Base-by-base conservation (phyloP, 148 eudicot species). In the Camellia granthamiana region DNA sequence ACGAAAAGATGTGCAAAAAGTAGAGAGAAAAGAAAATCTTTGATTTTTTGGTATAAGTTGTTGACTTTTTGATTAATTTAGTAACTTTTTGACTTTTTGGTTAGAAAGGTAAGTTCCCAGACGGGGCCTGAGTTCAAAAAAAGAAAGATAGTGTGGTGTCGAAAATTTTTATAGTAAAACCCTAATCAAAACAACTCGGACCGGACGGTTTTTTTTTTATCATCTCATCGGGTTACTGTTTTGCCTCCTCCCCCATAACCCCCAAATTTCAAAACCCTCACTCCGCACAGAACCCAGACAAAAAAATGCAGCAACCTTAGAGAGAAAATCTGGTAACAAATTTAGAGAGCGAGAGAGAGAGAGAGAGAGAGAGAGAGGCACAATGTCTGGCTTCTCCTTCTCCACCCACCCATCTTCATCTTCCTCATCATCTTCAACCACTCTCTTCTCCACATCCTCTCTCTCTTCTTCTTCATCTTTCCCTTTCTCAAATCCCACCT, bases 381-480 rank as follows among this genome's bases (percentile, higher is more conserved):
- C 43, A 61, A 81, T 81, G 84, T 62, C 84, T 3, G 80, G 76
- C 54, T 81, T 81, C 76, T 47, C 80, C 3, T 69, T 70, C 44
- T 30, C 79, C 16, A 16, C 67, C 67, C 19, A 77, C 38, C 63
- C 79, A 30, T 55, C 83, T 7, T 59, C 80, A 0, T 81, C 83
- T 13, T 81, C 79, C 0, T 69, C 79, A 13, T 51, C 83, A 9
- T 81, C 79, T 0, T 62, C 79, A 16, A 11, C 78, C 9, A 54
- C 79, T 56, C 65, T 76, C 55, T 56, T 60, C 74, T 52, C 83
- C 2, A 15, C 73, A 2, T 8, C 56, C 13, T 73, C 63, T 6
- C 64, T 70, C 0, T 74, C 73, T 38, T 52, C 83, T 2, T 75
- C 78, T 3, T 6, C 55, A 23, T 44, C 77, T 44, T 62, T 72